phyloP scores from a whole-genome alignment of 306 rosid genomes.

The Cajanus cajan region DNA sequence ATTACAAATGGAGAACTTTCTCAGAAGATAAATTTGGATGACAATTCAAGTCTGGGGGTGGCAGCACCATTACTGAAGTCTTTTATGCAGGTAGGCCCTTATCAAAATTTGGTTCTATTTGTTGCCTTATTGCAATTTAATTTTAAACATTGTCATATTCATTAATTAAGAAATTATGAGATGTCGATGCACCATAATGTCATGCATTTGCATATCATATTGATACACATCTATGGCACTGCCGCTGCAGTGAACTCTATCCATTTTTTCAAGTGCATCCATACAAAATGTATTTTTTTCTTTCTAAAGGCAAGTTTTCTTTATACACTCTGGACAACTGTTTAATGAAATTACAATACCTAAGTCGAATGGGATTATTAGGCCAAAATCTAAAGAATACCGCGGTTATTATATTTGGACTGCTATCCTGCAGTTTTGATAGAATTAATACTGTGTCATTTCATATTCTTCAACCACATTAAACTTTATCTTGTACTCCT shows the following conservation, averaged over 20 bases:
- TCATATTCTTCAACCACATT: neutral
- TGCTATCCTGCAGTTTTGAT: neutral
- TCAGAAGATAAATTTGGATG: conserved; percentile 72
- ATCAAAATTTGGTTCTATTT: conserved; percentile 18
- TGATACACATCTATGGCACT: neutral
- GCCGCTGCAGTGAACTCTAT: neutral
- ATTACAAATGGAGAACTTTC: conserved; percentile 76
- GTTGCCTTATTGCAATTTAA: conserved; percentile 18
- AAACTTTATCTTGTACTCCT: neutral
- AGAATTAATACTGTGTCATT: neutral
- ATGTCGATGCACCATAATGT: neutral
- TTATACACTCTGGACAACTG: conserved; percentile 5
- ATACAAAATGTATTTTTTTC: neutral
- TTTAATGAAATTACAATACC: neutral
- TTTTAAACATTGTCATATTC: neutral
- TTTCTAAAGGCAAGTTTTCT: neutral
- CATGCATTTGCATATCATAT: neutral
- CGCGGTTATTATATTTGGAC: conserved; percentile 18
- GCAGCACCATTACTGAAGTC: conserved; percentile 95
- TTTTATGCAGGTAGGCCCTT: conserved; percentile 75
- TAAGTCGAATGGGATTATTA: conserved; percentile 19
- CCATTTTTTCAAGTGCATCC: conserved; percentile 9
- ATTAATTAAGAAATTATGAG: neutral
- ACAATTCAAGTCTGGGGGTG: conserved; percentile 78
- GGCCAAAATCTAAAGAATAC: neutral